Evolutionary conservation across 495 filamentous ascomycete genomes (phyloP).

Genomic region (Thermochaetoides thermophila): DNA sequence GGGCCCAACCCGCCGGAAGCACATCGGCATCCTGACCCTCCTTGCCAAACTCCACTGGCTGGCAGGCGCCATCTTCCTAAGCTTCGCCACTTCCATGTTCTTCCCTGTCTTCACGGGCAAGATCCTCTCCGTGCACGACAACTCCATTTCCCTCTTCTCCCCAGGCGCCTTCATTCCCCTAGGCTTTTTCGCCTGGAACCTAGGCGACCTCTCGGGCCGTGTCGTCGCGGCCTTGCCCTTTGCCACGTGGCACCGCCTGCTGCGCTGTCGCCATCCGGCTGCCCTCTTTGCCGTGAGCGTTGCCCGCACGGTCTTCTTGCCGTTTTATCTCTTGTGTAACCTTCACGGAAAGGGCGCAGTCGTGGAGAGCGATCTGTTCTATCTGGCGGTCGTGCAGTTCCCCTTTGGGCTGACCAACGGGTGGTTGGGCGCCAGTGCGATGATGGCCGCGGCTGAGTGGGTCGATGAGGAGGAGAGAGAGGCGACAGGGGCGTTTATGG

Average conservation of each 20-base stretch:
- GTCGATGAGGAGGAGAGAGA: conserved; percentile 69
- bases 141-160: conserved; percentile 41
- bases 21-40: conserved; percentile 49
- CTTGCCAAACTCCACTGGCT: conserved; percentile 62
- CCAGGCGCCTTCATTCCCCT: conserved; percentile 74
- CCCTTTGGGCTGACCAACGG: conserved; percentile 77
- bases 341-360: conserved; percentile 52
- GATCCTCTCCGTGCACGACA: conserved; percentile 53
- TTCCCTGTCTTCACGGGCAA: conserved; percentile 84
- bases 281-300: conserved; percentile 50
- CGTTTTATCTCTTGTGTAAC: conserved; percentile 83
- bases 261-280: conserved; percentile 45
- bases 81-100: conserved; percentile 77
- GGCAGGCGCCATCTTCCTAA: conserved; percentile 54
- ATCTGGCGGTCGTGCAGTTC: conserved; percentile 67
- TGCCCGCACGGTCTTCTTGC: conserved; percentile 54
- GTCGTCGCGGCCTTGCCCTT: conserved; percentile 46
- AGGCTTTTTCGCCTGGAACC: conserved; percentile 86
- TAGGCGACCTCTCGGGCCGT: conserved; percentile 69
- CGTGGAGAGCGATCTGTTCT: conserved; percentile 72
- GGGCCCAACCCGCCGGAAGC: conserved; percentile 34
- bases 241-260: no score
- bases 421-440: conserved; percentile 65
- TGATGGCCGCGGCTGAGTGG: conserved; percentile 77
- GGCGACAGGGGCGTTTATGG: conserved; percentile 90